Conservation (phyloP, 2,329 filamentous ascomycete genomes). For the Gaeumannomyces tritici region DNA sequence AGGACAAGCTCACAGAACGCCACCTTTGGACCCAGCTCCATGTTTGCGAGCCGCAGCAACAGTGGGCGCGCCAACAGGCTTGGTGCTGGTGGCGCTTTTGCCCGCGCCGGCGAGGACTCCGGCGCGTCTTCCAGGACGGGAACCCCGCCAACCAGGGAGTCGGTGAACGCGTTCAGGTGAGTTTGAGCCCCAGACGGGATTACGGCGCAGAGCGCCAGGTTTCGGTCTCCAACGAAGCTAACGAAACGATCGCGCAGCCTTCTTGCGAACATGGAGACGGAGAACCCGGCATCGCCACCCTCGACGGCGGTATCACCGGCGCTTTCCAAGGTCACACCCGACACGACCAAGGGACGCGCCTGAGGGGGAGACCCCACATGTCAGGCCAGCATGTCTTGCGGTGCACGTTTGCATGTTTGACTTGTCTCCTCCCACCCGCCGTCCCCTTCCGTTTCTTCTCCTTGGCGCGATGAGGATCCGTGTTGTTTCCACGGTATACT, state of each 20-base stretch:
- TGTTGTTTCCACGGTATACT: not conserved
- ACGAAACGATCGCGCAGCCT: constrained; percentile 27
- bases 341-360: constrained; percentile 39
- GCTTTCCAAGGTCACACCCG: constrained; percentile 51
- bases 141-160: constrained; percentile 59
- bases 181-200: constrained; percentile 19
- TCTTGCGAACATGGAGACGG: constrained; percentile 51
- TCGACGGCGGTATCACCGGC: constrained; percentile 58
- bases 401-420: constrained; percentile 17
- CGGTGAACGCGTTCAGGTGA: constrained; percentile 87
- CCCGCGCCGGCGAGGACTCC: constrained; percentile 73
- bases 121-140: constrained; percentile 80
- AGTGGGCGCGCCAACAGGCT: constrained; percentile 74
- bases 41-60: constrained; percentile 84
- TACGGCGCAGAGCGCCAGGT: not conserved
- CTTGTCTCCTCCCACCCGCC: constrained; percentile 10
- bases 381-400: no score
- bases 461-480: not conserved
- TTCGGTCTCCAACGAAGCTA: not conserved
- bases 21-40: constrained; percentile 71
- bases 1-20: constrained; percentile 52
- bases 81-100: constrained; percentile 60
- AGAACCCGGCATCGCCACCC: constrained; percentile 60
- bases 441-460: constrained; percentile 8
- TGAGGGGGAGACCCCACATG: constrained; percentile 15